Percentiles rank a stretch among this genome's conserved stretches.
Conservation (phyloP, 1,139 yeast species). For the Yamadazyma oceani region DNA sequence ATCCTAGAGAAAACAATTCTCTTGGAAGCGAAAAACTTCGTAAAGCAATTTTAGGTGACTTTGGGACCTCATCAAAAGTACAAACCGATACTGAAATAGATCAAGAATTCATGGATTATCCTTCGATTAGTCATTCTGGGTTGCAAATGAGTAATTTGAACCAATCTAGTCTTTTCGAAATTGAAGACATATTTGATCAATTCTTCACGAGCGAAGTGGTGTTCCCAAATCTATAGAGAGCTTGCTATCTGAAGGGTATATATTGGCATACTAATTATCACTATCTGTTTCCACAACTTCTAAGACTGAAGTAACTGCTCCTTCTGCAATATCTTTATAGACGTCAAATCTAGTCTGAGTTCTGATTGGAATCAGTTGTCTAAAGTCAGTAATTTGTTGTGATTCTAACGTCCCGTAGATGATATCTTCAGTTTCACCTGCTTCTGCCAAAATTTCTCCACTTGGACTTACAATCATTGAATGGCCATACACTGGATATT, state of each 20-base stretch:
- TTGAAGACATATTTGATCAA: no score
- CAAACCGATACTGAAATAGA: no score
- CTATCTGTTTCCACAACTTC: slow-evolving; percentile 13
- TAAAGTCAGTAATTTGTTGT: slow-evolving; percentile 56
- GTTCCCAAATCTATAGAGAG: background rate
- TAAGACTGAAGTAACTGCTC: slow-evolving; percentile 12
- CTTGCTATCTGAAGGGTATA: no score
- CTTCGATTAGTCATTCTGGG: no score
- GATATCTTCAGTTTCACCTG: slow-evolving; percentile 82
- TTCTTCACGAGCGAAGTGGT: no score
- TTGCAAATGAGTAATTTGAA: no score
- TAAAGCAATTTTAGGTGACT: background rate
- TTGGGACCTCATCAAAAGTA: background rate
- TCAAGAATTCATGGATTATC: no score
- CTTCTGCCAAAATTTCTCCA: slow-evolving; percentile 80
- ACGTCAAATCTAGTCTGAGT: slow-evolving; percentile 79
- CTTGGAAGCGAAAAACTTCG: background rate
- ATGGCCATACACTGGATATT: slow-evolving; percentile 92
- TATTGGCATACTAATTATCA: slow-evolving; percentile 7
- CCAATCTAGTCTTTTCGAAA: no score
- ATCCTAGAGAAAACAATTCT: no score
- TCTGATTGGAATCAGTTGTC: slow-evolving; percentile 75
- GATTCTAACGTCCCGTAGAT: slow-evolving; percentile 79
- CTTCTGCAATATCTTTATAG: slow-evolving; percentile 51
- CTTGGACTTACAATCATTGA: slow-evolving; percentile 83